Percentiles rank a stretch among this genome's conserved stretches.
Conservation (phyloP, 306 rosid species). For the Cercis canadensis region DNA sequence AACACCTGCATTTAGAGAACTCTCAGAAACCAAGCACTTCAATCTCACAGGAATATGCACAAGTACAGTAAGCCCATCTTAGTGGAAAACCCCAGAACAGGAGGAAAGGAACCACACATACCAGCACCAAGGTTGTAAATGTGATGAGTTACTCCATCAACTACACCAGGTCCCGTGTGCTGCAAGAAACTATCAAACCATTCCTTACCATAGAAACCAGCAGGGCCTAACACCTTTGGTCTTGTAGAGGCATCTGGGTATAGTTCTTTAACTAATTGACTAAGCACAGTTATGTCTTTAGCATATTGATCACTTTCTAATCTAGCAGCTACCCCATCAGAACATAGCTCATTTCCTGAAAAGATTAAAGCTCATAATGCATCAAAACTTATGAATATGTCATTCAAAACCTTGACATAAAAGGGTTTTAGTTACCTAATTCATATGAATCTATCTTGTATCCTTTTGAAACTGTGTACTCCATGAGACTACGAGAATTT, state of each 20-base stretch:
- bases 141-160: constrained; percentile 68
- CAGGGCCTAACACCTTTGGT: constrained; percentile 72
- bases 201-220: constrained; percentile 57
- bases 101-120: not conserved
- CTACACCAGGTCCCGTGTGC: constrained; percentile 48
- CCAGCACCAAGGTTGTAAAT: constrained; percentile 82
- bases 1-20: constrained; percentile 45
- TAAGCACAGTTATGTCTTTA: constrained; percentile 53
- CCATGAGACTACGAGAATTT: constrained; percentile 60
- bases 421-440: constrained; percentile 43
- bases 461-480: constrained; percentile 60
- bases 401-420: not conserved
- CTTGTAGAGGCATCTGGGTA: constrained; percentile 48
- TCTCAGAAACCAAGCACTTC: constrained; percentile 3
- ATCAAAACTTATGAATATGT: not conserved
- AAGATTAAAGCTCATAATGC: not conserved
- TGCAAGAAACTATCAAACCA: constrained; percentile 66
- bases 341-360: constrained; percentile 65
- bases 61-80: not conserved
- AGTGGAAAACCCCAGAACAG: not conserved
- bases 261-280: constrained; percentile 35
- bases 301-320: constrained; percentile 56
- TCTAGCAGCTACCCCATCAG: constrained; percentile 54
- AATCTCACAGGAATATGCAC: not conserved
- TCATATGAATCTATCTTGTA: constrained; percentile 70